A percentile compares a stretch with the other conserved stretches of the same genome.
These are phyloP conservation scores for Penicillium manginii DNA, from an alignment of 495 filamentous ascomycete species.

Conservation along the genomic window DNA sequence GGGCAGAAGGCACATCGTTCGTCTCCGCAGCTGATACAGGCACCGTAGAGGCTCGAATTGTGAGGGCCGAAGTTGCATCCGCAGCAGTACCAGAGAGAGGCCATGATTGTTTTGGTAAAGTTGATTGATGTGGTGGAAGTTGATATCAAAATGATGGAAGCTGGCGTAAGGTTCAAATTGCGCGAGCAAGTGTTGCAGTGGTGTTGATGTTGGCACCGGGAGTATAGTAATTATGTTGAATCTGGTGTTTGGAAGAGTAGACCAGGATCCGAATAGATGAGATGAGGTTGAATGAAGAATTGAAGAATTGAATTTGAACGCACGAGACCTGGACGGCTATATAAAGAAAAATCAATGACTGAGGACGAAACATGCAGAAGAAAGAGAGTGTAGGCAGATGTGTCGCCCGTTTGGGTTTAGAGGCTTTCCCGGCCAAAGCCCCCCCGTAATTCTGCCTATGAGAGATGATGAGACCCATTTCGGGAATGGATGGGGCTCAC, in stretches of 20 bases:
- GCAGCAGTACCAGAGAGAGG: constrained; percentile 41
- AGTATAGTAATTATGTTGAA: neutral
- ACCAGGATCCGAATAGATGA: constrained; percentile 8
- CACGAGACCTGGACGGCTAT: constrained; percentile 5
- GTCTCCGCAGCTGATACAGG: constrained; percentile 31
- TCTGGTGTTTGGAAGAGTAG: neutral
- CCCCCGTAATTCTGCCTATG: neutral
- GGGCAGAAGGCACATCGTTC: constrained; percentile 26
- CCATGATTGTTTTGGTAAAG: constrained; percentile 19
- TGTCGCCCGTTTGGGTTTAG: constrained; percentile 2
- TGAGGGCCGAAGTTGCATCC: constrained; percentile 36
- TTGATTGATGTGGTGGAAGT: constrained; percentile 6
- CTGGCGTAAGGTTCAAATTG: neutral
- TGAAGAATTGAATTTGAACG: constrained; percentile 4
- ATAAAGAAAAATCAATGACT: constrained; percentile 2
- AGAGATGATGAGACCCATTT: no score
- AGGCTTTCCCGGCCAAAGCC: neutral
- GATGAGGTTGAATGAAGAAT: constrained; percentile 13
- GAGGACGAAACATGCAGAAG: neutral
- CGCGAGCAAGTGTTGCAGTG: neutral
- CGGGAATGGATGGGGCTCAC: constrained; percentile 2
- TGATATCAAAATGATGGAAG: constrained; percentile 5
- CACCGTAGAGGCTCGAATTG: constrained; percentile 26
- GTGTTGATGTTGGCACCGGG: neutral
- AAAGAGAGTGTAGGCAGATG: constrained; percentile 17